Evolutionary conservation across 441 rosid genomes (phyloP).

Genomic region (Melastoma candidum): DNA sequence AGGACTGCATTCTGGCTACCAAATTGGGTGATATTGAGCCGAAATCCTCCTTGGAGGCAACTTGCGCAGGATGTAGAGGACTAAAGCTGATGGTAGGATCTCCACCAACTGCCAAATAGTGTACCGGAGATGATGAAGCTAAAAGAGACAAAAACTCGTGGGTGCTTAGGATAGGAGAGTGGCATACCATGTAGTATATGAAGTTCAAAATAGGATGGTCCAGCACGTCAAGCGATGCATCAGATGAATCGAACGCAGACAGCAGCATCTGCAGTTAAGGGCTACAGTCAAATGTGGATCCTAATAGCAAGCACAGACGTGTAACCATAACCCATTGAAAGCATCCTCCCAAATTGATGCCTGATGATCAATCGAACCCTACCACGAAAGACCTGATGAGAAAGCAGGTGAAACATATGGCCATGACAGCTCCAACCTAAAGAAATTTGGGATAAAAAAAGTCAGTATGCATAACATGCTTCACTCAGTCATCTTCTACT

Average conservation of each 20-base stretch:
- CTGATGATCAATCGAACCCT: constrained; percentile 18
- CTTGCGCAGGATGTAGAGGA: constrained; percentile 20
- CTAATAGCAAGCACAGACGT: not conserved
- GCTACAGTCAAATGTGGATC: not conserved
- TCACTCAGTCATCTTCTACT: not conserved
- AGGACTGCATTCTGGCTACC: constrained; percentile 3
- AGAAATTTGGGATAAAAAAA: constrained; percentile 2
- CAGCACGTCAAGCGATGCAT: constrained; percentile 14
- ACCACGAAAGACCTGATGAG: constrained; percentile 82
- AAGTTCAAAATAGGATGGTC: constrained; percentile 15
- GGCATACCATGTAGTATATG: constrained; percentile 14
- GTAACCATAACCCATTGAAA: not conserved
- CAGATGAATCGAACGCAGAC: constrained; percentile 8
- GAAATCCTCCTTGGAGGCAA: constrained; percentile 18
- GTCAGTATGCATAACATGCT: not conserved
- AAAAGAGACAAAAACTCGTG: too few relatives aligned
- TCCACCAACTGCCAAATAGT: constrained; percentile 14
- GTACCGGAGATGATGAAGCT: too few relatives aligned
- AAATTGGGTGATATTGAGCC: constrained; percentile 17
- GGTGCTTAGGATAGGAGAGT: not conserved
- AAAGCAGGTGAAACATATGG: constrained; percentile 79
- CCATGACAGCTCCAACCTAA: constrained; percentile 94
- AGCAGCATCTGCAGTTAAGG: constrained; percentile 9
- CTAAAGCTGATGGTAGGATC: constrained; percentile 19
- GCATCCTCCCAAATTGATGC: not conserved